Evolutionary conservation across 495 filamentous ascomycete genomes (phyloP).

Genomic region (Penicillium goetzii): DNA sequence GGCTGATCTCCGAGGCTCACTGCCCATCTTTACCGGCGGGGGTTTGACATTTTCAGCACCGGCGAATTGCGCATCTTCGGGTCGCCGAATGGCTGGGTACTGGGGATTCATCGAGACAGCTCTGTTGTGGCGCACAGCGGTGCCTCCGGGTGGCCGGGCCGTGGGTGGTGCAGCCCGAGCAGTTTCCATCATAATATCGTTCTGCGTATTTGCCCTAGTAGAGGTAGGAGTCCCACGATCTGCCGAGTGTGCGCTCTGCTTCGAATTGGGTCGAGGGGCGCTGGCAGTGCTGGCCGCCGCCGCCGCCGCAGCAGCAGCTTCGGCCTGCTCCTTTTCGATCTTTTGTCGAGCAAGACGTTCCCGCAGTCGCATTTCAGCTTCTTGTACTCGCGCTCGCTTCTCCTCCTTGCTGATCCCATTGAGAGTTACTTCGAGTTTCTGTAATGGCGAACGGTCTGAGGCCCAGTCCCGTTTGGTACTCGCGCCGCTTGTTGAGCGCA

Average conservation of each 20-base stretch:
- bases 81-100: constrained; percentile 16
- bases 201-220: constrained; percentile 9
- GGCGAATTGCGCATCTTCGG: constrained; percentile 27
- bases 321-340: constrained; percentile 29
- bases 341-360: constrained; percentile 51
- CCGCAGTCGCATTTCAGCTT: constrained; percentile 67
- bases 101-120: constrained; percentile 25
- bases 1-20: constrained; percentile 35
- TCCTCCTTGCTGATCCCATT: constrained; percentile 91
- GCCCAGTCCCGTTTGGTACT: constrained; percentile 56
- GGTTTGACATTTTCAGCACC: constrained; percentile 20
- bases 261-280: constrained; percentile 11
- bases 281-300: constrained; percentile 2
- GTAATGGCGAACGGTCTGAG: constrained; percentile 81
- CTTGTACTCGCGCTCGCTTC: constrained; percentile 77
- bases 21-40: constrained; percentile 28
- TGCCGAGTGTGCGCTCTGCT: constrained; percentile 14
- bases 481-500: constrained; percentile 39
- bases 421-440: constrained; percentile 86
- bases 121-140: constrained; percentile 25
- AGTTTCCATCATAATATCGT: constrained; percentile 7
- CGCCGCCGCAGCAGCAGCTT: constrained; percentile 18
- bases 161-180: constrained; percentile 9
- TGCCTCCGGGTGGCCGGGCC: constrained; percentile 16
- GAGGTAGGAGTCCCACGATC: constrained; percentile 4